A percentile compares a stretch with the other conserved stretches of the same genome.
Evolutionary conservation across 768 basidiomycete genomes (phyloP).

Genomic region (Lentinula guzmanii): DNA sequence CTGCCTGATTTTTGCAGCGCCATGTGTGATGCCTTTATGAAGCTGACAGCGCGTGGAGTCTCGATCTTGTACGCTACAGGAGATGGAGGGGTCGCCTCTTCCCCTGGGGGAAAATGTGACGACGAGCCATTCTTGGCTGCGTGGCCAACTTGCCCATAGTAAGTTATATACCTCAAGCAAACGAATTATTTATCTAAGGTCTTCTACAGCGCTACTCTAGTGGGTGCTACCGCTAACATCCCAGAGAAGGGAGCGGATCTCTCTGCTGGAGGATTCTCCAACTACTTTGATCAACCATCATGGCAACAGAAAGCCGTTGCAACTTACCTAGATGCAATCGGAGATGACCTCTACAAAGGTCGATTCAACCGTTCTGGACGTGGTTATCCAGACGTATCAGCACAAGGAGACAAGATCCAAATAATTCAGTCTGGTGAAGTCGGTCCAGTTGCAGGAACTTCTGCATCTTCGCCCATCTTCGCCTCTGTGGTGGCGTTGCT

Average conservation of each 20-base stretch:
- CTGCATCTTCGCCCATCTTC: slow-evolving; percentile 51
- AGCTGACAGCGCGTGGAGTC: slow-evolving; percentile 35
- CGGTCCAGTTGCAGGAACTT: slow-evolving; percentile 46
- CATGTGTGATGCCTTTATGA: slow-evolving; percentile 18
- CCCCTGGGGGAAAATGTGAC: slow-evolving; percentile 40
- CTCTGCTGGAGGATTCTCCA: slow-evolving; percentile 11
- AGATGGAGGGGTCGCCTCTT: slow-evolving; percentile 25
- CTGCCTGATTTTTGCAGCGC: neutral
- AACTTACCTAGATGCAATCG: slow-evolving; percentile 21
- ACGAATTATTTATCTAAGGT: neutral
- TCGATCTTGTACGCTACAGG: slow-evolving; percentile 30
- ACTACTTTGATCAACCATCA: slow-evolving; percentile 20
- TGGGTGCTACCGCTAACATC: slow-evolving; percentile 32
- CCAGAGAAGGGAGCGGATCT: slow-evolving; percentile 12
- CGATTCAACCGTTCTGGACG: slow-evolving; percentile 32
- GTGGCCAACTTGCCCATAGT: slow-evolving; percentile 42
- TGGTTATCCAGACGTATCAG: slow-evolving; percentile 9
- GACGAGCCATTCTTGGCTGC: slow-evolving; percentile 23
- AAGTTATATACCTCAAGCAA: slow-evolving; percentile 5
- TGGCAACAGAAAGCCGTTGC: slow-evolving; percentile 29
- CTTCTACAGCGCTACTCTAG: slow-evolving; percentile 17
- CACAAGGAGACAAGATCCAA: slow-evolving; percentile 27
- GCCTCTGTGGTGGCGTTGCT: slow-evolving; percentile 54
- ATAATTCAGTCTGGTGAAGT: slow-evolving; percentile 44
- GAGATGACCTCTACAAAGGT: slow-evolving; percentile 28